Percentiles rank a stretch among this genome's conserved stretches.
These are phyloP conservation scores for Strigomonas galati DNA, from an alignment of 208 protist species.

Conservation along the genomic window DNA sequence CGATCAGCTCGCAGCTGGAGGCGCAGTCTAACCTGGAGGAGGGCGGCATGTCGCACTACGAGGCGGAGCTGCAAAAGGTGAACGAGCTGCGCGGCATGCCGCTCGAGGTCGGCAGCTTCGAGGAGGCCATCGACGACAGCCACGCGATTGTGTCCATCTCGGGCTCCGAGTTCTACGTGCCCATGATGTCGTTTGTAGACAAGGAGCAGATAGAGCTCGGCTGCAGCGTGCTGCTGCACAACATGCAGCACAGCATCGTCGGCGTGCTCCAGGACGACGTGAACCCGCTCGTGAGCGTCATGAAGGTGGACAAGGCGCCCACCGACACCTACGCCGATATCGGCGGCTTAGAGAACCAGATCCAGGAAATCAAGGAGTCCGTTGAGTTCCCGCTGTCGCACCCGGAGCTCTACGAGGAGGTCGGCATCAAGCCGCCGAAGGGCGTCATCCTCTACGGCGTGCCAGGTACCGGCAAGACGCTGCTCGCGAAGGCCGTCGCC, in stretches of 20 bases:
- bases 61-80: slow-evolving; percentile 95
- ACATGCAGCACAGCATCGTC: slow-evolving; percentile 96
- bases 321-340: slow-evolving; percentile 99
- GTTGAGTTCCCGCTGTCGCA: slow-evolving; percentile 99
- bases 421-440: slow-evolving; percentile 99
- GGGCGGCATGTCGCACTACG: slow-evolving; percentile 80
- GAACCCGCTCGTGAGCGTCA: slow-evolving; percentile 99
- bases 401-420: slow-evolving; percentile 99
- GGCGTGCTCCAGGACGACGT: slow-evolving; percentile 98
- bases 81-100: slow-evolving; percentile 98
- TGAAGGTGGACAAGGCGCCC: slow-evolving; percentile 99
- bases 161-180: slow-evolving; percentile 98
- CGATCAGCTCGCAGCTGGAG: slow-evolving; percentile 72
- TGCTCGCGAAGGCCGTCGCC: slow-evolving; percentile 99
- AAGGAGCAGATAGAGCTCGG: slow-evolving; percentile 98
- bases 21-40: slow-evolving; percentile 81
- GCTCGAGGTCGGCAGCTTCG: slow-evolving; percentile 97
- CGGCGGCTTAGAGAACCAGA: slow-evolving; percentile 99
- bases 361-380: slow-evolving; percentile 99
- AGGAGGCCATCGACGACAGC: slow-evolving; percentile 99
- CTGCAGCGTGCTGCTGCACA: slow-evolving; percentile 96
- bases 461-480: slow-evolving; percentile 98
- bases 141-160: slow-evolving; percentile 98
- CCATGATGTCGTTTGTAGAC: slow-evolving; percentile 99
- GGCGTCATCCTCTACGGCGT: slow-evolving; percentile 99